Percentiles rank a stretch among this genome's conserved stretches.
These are phyloP conservation scores for Naganishia vaughanmartiniae DNA, from an alignment of 768 basidiomycete species.

Conservation along the genomic window DNA sequence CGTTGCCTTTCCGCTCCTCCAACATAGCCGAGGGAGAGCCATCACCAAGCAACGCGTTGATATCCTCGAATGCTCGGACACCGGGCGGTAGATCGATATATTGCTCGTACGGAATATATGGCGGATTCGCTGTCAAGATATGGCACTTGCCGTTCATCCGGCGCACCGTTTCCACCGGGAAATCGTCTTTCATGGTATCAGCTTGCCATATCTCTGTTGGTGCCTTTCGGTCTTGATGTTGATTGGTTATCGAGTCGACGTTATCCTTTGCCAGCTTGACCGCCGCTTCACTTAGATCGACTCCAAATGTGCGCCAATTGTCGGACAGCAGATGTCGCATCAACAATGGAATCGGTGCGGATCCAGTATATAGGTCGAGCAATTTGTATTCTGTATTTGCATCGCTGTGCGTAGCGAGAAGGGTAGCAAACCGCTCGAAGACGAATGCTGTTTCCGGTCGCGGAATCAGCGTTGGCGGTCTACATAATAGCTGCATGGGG, in stretches of 20 bases:
- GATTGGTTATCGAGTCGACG: constrained; percentile 8
- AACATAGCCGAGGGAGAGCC: constrained; percentile 50
- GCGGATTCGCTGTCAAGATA: constrained; percentile 47
- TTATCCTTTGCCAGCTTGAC: constrained; percentile 36
- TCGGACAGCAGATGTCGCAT: constrained; percentile 58
- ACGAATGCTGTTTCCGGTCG: constrained; percentile 73
- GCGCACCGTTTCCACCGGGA: background rate
- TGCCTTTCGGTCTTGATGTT: background rate
- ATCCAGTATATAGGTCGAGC: constrained; percentile 88
- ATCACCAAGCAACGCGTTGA: constrained; percentile 76
- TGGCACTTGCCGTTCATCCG: constrained; percentile 29
- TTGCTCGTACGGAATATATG: constrained; percentile 69
- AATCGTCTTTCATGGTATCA: constrained; percentile 57
- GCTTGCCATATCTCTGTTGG: constrained; percentile 11
- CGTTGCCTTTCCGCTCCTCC: constrained; percentile 34
- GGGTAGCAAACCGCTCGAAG: constrained; percentile 61
- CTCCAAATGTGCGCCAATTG: constrained; percentile 7
- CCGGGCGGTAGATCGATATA: constrained; percentile 65
- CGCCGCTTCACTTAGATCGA: constrained; percentile 4
- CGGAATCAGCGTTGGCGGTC: constrained; percentile 84
- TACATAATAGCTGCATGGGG: constrained; percentile 67
- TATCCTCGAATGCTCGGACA: constrained; percentile 77
- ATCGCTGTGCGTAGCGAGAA: constrained; percentile 55
- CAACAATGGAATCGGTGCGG: constrained; percentile 86
- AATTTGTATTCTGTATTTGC: constrained; percentile 52